Evolutionary conservation across 371 early-diverging fungal species (phyloP).

Genomic region (Apophysomyces ossiformis): DNA sequence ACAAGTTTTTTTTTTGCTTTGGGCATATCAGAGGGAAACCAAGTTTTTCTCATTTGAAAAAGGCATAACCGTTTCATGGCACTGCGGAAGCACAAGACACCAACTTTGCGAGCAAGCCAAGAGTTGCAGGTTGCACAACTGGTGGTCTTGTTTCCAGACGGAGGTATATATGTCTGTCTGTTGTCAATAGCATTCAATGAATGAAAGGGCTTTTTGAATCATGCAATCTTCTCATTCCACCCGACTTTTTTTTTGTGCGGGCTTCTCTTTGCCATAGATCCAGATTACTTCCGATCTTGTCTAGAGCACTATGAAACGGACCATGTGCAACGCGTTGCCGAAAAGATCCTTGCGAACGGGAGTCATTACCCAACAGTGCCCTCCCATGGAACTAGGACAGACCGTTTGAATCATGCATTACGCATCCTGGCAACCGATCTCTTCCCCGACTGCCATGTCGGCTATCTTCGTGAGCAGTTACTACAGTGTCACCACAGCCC

Average conservation of each 20-base stretch:
- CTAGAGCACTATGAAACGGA: conserved; percentile 39
- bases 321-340: conserved; percentile 48
- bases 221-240: not conserved
- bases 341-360: conserved; percentile 42
- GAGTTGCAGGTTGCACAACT: conserved; percentile 22
- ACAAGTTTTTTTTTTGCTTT: too few relatives aligned
- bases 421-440: conserved; percentile 48
- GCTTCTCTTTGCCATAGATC: conserved; percentile 29
- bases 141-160: conserved; percentile 36
- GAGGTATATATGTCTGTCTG: conserved; percentile 26
- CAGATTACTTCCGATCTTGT: conserved; percentile 51
- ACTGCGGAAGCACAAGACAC: not conserved
- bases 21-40: too few relatives aligned
- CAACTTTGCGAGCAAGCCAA: not conserved
- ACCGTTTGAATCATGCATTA: conserved; percentile 40
- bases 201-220: too few relatives aligned
- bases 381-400: conserved; percentile 11
- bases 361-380: conserved; percentile 47
- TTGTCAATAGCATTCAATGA: too few relatives aligned
- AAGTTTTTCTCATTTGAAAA: too few relatives aligned
- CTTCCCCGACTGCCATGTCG: conserved; percentile 55
- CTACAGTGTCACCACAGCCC: conserved; percentile 32
- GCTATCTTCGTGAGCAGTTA: conserved; percentile 41
- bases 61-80: not conserved
- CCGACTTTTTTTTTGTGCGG: not conserved